phyloP scores from a whole-genome alignment of 768 basidiomycete genomes.

The Symmetrospora coprosmae region DNA sequence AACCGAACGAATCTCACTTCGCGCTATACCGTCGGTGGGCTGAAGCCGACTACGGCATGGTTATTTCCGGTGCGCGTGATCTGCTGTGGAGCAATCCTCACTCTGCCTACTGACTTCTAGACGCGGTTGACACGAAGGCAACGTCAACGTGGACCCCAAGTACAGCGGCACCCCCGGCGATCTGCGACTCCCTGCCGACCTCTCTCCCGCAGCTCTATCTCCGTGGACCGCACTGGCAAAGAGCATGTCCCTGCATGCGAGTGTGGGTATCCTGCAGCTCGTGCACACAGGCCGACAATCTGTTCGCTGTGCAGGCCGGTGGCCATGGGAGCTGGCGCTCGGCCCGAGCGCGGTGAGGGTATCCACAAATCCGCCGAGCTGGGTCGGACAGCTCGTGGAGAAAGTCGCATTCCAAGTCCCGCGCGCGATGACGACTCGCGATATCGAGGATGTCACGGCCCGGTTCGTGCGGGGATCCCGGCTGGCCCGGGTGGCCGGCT shows the following conservation, averaged over 20 bases:
- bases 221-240: not conserved
- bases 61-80: slow-evolving; percentile 52
- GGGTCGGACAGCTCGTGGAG: slow-evolving; percentile 41
- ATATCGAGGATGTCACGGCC: slow-evolving; percentile 51
- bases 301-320: slow-evolving; percentile 53
- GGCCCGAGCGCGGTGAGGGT: slow-evolving; percentile 51
- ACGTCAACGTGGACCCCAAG: slow-evolving; percentile 34
- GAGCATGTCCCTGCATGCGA: not conserved
- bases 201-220: not conserved
- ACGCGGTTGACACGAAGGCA: slow-evolving; percentile 25
- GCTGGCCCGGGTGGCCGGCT: slow-evolving; percentile 54
- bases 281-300: slow-evolving; percentile 70
- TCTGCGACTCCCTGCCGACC: slow-evolving; percentile 8
- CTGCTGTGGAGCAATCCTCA: not conserved
- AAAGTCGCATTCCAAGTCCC: slow-evolving; percentile 53
- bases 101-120: not conserved
- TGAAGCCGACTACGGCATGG: slow-evolving; percentile 65
- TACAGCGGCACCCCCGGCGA: slow-evolving; percentile 27
- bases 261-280: slow-evolving; percentile 64
- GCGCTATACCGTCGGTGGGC: slow-evolving; percentile 63
- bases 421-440: slow-evolving; percentile 45
- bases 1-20: slow-evolving; percentile 53
- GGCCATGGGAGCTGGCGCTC: slow-evolving; percentile 48
- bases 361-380: slow-evolving; percentile 26
- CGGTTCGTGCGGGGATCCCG: slow-evolving; percentile 55